Percentiles rank a stretch among this genome's conserved stretches.
These are phyloP conservation scores for Fonsecaea multimorphosa DNA, from an alignment of 2,329 filamentous ascomycete species.

Conservation along the genomic window DNA sequence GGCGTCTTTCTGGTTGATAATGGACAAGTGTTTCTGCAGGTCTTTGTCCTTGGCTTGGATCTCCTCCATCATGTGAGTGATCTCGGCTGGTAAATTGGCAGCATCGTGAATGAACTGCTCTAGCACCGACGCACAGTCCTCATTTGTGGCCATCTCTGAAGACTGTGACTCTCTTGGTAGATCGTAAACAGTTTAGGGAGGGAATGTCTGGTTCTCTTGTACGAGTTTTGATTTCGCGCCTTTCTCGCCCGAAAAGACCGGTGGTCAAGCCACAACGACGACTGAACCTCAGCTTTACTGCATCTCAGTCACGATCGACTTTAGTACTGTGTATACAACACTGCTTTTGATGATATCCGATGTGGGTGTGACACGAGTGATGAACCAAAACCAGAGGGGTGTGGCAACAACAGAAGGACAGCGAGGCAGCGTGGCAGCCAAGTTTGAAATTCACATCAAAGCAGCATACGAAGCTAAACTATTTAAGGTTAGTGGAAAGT, in stretches of 20 bases:
- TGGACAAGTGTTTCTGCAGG: constrained; percentile 63
- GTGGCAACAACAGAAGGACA: background rate
- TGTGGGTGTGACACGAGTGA: background rate
- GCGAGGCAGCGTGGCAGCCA: background rate
- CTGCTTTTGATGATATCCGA: background rate
- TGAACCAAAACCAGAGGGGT: background rate
- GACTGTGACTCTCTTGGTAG: background rate
- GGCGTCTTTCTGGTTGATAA: constrained; percentile 63
- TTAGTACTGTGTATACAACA: background rate
- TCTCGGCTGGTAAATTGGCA: constrained; percentile 67
- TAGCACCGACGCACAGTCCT: constrained; percentile 68
- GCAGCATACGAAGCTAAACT: background rate
- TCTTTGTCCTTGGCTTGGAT: constrained; percentile 69
- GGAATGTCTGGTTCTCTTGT: background rate
- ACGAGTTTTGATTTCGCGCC: background rate
- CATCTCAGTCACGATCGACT: background rate
- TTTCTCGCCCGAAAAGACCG: background rate
- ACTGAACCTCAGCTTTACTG: background rate
- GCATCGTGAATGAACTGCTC: constrained; percentile 72
- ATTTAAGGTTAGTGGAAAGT: background rate
- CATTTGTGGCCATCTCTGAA: constrained; percentile 54
- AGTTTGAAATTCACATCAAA: background rate
- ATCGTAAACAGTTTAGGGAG: background rate
- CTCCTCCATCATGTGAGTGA: constrained; percentile 70
- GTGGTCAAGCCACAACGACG: background rate